Base-by-base conservation (phyloP, 1,139 yeast species). In the Yamadazyma dendronema region DNA sequence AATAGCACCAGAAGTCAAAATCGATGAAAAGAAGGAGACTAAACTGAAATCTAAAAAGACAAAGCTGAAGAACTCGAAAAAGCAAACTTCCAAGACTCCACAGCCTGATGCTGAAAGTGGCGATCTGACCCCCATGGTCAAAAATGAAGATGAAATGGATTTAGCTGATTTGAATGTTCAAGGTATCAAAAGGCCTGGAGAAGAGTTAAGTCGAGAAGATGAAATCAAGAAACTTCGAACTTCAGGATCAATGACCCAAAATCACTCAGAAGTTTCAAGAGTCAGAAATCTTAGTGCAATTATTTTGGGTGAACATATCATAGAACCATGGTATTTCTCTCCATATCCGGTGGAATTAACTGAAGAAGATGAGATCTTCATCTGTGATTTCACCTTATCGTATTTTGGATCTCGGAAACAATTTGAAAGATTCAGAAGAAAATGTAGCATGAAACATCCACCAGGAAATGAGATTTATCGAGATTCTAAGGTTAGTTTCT, bases 291-390 rank as follows among this genome's bases (percentile, higher is more conserved):
- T 94, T 47, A 72, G 78, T 28, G 72, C 78, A 33, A 77, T 92
- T 3, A 83, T 88, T 4, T 79, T 92, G 62, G 99, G 98, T 1
- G 86, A 84, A 46, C 89, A 82, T 59, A 86, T 86, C 46, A 87
- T 94, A 34, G 99, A 92, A 57, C 98, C 99, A 2, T 92, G 99
- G 99, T 94, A 92, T 62, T 92, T 94, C 56, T 86, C 96, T 2
- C 97, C 99, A 0, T 92, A 94, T 57, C 99, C 99, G 0, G 74
- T 88, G 12, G 98, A 92, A 57, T 73, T 89, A 40, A 89, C 97
- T 0, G 97, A 90, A 50, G 94, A 84, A 46, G 97, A 90, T 54
- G 81, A 76, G 41, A 77, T 92, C 16, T 94, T 84, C 58, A 84
- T 94, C 31, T 94, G 96, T 62, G 97, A 90, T 61, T 92, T 86